Base-by-base conservation (phyloP, 257 asterid species). In the Lithospermum erythrorhizon region DNA sequence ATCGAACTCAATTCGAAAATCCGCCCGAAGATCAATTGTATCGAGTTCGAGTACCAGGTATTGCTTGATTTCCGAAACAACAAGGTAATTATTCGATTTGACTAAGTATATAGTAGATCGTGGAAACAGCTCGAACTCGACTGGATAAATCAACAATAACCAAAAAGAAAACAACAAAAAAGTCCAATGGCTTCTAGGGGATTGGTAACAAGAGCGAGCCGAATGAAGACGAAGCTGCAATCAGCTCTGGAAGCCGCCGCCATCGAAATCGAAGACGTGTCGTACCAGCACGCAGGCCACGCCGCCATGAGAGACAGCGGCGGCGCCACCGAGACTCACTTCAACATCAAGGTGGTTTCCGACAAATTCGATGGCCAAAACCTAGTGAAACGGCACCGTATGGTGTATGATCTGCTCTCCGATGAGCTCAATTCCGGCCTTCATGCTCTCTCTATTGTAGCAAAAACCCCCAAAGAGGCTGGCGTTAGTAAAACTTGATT, bases 261-360 rank as follows among this genome's bases (percentile, higher is more conserved):
- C 17, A 64, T 91, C 65, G 94, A 87, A 71, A 82, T 87, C 1
- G 95, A 91, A 68, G 98, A 91, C 77, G 94, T 91, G 10, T 91
- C 98, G 24, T 68, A 85, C 74, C 93, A 85, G 78, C 98, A 91
- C 57, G 96, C 95, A 27, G 96, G 95, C 20, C 98, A 90, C 81
- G 88, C 83, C 58, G 96, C 94, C 61, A 83, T 91, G 21, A 78
- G 72, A 67, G 81, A 76, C 5, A 82, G 69, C 59, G 90, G 78
- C 60, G 75, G 78, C 60, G 75, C 85, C 3, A 76, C 70, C 66
- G 98, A 91, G 76, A 91, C 95, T 19, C 96, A 91, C 67, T 91
- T 87, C 76, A 88, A 83, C 65, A 80, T 91, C 21, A 82, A 67
- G 25, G 64, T 91, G 62, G 90, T 91, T 3, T 87, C 96, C 15